These are phyloP conservation scores for Nakaseomyces kungkrabaensis DNA, from an alignment of 1,139 yeast species.

Conservation along the genomic window DNA sequence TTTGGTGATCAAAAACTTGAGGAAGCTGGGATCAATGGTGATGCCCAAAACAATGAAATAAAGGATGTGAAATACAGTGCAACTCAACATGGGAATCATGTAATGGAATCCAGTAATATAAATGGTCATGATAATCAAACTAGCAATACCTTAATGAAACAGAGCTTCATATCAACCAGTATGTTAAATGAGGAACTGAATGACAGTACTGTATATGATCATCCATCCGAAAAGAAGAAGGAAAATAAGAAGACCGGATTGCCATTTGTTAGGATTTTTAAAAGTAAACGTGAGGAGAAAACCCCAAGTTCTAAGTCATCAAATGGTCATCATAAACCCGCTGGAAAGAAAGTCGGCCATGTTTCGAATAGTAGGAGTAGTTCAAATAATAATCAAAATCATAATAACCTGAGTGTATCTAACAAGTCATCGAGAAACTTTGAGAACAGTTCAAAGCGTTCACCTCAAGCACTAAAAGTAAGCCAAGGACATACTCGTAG, in stretches of 20 bases:
- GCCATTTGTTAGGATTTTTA: slow-evolving; percentile 18
- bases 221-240: slow-evolving; percentile 4
- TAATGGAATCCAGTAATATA: neutral
- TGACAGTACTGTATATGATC: slow-evolving; percentile 3
- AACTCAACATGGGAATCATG: neutral
- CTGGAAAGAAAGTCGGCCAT: slow-evolving; percentile 1
- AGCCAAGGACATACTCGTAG: neutral
- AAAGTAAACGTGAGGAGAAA: slow-evolving; percentile 9
- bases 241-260: slow-evolving; percentile 10
- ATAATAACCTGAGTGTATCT: neutral
- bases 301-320: slow-evolving; percentile 3
- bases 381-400: neutral
- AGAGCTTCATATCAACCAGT: neutral
- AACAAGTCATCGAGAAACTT: neutral
- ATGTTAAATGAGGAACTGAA: slow-evolving; percentile 1
- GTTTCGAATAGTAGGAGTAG: neutral
- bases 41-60: neutral
- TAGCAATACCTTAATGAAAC: neutral
- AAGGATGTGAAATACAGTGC: neutral
- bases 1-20: neutral
- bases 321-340: neutral
- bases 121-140: neutral
- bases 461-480: neutral
- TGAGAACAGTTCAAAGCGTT: neutral
- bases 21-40: neutral